Percentiles rank a stretch among this genome's conserved stretches.
Conservation (phyloP, 1,284 basidiomycete species). For the Ceratobasidium sp. region DNA sequence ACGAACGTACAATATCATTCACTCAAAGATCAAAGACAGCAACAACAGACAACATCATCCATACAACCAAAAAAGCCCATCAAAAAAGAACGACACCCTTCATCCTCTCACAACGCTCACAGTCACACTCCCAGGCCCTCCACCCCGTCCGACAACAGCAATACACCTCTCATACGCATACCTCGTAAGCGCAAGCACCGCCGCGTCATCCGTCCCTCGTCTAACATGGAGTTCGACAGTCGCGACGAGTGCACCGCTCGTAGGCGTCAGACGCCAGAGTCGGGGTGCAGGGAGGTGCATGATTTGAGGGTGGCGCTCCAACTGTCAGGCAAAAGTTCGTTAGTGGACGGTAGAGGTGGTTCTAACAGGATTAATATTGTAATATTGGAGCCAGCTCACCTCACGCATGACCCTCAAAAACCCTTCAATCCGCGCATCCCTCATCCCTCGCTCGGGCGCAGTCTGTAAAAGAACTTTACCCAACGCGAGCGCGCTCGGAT, state of each 20-base stretch:
- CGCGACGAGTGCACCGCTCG: conserved; percentile 68
- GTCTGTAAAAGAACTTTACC: conserved; percentile 90
- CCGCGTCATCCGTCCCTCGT: conserved; percentile 75
- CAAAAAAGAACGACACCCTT: no score
- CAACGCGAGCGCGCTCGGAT: conserved; percentile 80
- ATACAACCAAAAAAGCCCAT: conserved; percentile 7
- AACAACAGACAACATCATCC: no score
- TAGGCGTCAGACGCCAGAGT: conserved; percentile 84
- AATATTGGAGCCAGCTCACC: no score
- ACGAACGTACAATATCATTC: not conserved
- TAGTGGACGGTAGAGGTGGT: not conserved
- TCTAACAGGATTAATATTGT: no score
- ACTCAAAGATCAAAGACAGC: not conserved
- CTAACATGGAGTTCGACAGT: conserved; percentile 84
- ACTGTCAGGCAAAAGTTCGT: conserved; percentile 59
- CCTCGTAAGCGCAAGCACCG: conserved; percentile 76
- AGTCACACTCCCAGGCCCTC: conserved; percentile 51
- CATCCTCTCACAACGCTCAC: conserved; percentile 52
- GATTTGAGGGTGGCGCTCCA: conserved; percentile 83
- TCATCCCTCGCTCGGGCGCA: conserved; percentile 73
- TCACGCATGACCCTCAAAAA: conserved; percentile 85
- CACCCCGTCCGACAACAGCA: conserved; percentile 51
- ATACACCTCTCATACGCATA: conserved; percentile 73
- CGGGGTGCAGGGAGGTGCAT: conserved; percentile 83
- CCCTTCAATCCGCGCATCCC: conserved; percentile 74